A percentile compares a stretch with the other conserved stretches of the same genome.
Evolutionary conservation across 805 yeast species (phyloP).

Genomic region (Brettanomyces bruxellensis): DNA sequence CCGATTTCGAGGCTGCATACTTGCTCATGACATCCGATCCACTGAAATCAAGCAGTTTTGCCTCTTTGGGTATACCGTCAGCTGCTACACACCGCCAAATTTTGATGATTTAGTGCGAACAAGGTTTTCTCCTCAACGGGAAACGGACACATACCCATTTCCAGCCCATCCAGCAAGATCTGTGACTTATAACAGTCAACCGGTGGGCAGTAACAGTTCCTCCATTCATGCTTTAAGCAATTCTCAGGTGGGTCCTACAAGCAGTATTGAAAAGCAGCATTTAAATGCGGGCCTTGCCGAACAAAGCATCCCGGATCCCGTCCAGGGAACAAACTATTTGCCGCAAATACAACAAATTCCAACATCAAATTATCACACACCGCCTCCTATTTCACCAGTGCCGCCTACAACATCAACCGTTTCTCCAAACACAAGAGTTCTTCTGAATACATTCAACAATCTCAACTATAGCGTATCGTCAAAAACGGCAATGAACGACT

Average conservation of each 20-base stretch:
- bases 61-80: neutral
- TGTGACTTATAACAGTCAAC: too few species aligned
- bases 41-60: neutral
- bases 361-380: neutral
- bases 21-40: slow-evolving; percentile 16
- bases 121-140: neutral
- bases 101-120: too few species aligned
- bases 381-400: neutral
- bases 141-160: neutral
- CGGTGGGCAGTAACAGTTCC: too few species aligned
- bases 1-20: slow-evolving; percentile 30
- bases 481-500: slow-evolving; percentile 1
- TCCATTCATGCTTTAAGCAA: too few species aligned
- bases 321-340: too few species aligned
- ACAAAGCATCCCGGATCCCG: too few species aligned
- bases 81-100: neutral
- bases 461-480: slow-evolving; percentile 13
- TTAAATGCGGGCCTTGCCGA: too few species aligned
- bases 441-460: slow-evolving; percentile 21
- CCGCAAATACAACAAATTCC: too few species aligned
- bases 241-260: too few species aligned
- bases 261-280: too few species aligned
- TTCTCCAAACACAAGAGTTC: slow-evolving; percentile 24
- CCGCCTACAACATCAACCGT: slow-evolving; percentile 14
- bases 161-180: too few species aligned